A percentile compares a stretch with the other conserved stretches of the same genome.
Conservation (phyloP, 495 filamentous ascomycete genomes). For the Aspergillus mulundensis region DNA sequence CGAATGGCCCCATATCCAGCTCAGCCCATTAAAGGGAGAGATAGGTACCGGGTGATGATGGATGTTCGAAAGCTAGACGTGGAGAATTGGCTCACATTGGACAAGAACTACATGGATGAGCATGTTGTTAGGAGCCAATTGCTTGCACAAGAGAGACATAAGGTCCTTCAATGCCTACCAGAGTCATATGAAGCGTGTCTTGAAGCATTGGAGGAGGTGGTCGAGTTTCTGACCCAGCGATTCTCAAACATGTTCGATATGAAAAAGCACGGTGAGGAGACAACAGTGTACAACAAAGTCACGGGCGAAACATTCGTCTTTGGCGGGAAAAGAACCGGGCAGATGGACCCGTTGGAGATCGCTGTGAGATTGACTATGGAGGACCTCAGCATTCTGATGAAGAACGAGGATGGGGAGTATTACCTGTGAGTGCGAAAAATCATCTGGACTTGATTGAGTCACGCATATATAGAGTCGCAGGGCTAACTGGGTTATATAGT, state of each 20-base stretch:
- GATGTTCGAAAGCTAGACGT: constrained; percentile 49
- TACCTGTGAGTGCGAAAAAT: constrained; percentile 40
- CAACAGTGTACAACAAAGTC: constrained; percentile 42
- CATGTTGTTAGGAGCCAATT: constrained; percentile 42
- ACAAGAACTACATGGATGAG: constrained; percentile 49
- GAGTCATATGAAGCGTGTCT: constrained; percentile 47
- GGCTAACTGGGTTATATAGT: constrained; percentile 22
- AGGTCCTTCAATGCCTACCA: constrained; percentile 48
- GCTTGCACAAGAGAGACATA: constrained; percentile 33
- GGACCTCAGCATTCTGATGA: constrained; percentile 53
- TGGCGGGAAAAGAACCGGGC: constrained; percentile 22
- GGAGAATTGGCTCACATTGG: constrained; percentile 52
- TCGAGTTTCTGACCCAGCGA: constrained; percentile 45
- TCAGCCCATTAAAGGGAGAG: constrained; percentile 42
- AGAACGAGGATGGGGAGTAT: constrained; percentile 45
- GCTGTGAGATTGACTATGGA: constrained; percentile 56
- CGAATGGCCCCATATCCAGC: constrained; percentile 40
- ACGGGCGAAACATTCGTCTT: constrained; percentile 47
- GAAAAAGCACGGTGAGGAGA: constrained; percentile 24
- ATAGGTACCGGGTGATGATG: constrained; percentile 50
- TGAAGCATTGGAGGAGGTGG: constrained; percentile 49
- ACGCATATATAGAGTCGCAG: no score
- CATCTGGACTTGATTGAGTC: neutral
- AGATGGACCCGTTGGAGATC: constrained; percentile 49
- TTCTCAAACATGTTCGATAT: constrained; percentile 45